These are phyloP conservation scores for Exophiala spinifera DNA, from an alignment of 2,329 filamentous ascomycete genomes.

Conservation along the genomic window DNA sequence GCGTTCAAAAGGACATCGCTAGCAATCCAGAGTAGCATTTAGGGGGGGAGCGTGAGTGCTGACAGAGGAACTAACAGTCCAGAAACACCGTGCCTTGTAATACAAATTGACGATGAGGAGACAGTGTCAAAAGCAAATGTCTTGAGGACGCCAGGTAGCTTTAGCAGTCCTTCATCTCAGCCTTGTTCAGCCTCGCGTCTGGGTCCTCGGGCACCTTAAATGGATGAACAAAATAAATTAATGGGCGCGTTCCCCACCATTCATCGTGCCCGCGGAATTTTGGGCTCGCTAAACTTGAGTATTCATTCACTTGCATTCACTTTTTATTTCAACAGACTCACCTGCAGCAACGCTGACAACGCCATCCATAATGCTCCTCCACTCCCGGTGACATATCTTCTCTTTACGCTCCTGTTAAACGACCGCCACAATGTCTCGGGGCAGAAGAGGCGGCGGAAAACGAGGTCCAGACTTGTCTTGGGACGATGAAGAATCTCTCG, in stretches of 20 bases:
- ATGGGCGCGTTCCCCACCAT: neutral
- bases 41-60: too few relatives aligned
- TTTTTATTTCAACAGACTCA: neutral
- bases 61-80: too few relatives aligned
- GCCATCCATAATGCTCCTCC: neutral
- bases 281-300: conserved; percentile 12
- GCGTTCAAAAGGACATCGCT: too few relatives aligned
- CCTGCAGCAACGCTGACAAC: too few relatives aligned
- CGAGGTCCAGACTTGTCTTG: conserved; percentile 39
- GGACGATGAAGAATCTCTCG: conserved; percentile 36
- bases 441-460: conserved; percentile 34
- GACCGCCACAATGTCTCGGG: conserved; percentile 30
- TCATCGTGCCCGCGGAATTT: conserved; percentile 19
- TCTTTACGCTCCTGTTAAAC: neutral
- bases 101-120: too few relatives aligned
- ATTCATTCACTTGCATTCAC: neutral
- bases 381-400: conserved; percentile 5
- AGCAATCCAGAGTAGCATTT: too few relatives aligned
- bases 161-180: neutral
- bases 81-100: too few relatives aligned
- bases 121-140: neutral
- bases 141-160: neutral
- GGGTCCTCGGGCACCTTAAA: too few relatives aligned
- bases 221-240: conserved; percentile 13
- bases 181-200: conserved; percentile 2